These are phyloP conservation scores for Trichoderma afroharzianum DNA, from an alignment of 2,329 filamentous ascomycete genomes.

Conservation along the genomic window DNA sequence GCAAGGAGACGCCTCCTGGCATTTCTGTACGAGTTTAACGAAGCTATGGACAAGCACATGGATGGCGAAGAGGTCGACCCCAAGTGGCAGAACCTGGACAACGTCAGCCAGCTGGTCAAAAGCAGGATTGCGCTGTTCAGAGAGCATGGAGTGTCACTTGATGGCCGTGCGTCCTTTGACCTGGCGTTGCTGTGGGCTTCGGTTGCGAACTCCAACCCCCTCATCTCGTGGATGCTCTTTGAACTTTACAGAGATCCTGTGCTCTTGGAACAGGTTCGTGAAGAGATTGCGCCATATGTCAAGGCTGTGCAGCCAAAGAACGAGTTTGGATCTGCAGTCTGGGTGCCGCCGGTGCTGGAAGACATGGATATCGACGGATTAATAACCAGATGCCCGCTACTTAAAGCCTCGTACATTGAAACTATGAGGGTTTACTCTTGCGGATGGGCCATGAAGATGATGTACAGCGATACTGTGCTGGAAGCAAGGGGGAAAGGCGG, in stretches of 20 bases:
- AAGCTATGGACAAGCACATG: constrained; percentile 34
- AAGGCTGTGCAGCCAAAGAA: constrained; percentile 32
- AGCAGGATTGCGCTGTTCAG: constrained; percentile 30
- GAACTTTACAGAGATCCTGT: constrained; percentile 38
- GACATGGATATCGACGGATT: constrained; percentile 36
- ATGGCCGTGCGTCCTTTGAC: constrained; percentile 34
- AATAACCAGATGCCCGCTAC: constrained; percentile 34
- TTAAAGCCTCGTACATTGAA: constrained; percentile 40
- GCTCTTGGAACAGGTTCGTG: constrained; percentile 36
- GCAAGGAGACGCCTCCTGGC: constrained; percentile 29
- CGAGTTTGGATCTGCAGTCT: constrained; percentile 35
- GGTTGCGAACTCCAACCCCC: constrained; percentile 36
- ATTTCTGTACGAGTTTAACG: constrained; percentile 33
- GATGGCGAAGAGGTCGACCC: constrained; percentile 30
- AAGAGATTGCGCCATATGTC: constrained; percentile 36
- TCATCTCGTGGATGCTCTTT: constrained; percentile 41
- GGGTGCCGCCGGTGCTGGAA: constrained; percentile 33
- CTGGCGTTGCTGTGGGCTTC: constrained; percentile 37
- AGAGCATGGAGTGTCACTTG: constrained; percentile 28
- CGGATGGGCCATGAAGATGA: constrained; percentile 29
- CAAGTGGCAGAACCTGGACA: constrained; percentile 37
- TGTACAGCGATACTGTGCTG: constrained; percentile 33
- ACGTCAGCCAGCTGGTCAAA: constrained; percentile 33
- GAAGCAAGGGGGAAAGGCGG: constrained; percentile 24
- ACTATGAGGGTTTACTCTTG: constrained; percentile 38